Conservation (phyloP, 2,329 filamentous ascomycete species). For the Sordariomycetes sp. region DNA sequence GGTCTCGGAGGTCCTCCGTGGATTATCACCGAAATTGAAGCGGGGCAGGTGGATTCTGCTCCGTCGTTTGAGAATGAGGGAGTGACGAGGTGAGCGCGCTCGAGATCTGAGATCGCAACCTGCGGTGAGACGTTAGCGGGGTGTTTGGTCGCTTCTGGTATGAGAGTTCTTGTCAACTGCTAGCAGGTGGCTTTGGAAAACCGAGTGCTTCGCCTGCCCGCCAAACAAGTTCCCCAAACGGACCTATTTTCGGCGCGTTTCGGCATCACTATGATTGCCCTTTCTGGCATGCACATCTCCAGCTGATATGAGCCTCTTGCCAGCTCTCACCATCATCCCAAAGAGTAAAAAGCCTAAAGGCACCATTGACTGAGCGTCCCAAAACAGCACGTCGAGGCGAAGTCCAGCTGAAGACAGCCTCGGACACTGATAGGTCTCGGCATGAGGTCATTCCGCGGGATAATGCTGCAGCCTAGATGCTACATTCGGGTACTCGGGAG, state of each 20-base stretch:
- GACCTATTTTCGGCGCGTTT: neutral
- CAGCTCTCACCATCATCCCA: neutral
- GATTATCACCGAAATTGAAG: too few species aligned
- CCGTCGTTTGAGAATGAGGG: too few species aligned
- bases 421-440: neutral
- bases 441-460: too few species aligned
- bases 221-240: neutral
- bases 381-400: neutral
- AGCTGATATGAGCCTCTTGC: neutral
- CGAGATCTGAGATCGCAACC: neutral
- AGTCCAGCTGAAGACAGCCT: neutral
- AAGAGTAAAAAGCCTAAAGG: neutral
- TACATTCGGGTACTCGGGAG: too few species aligned
- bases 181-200: neutral
- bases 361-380: neutral
- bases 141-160: neutral
- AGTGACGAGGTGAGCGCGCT: too few species aligned
- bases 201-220: too few species aligned
- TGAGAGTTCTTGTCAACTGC: neutral
- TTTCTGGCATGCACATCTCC: neutral
- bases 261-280: neutral
- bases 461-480: too few species aligned
- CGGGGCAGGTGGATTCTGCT: too few species aligned
- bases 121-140: neutral
- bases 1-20: too few species aligned